Percentiles rank a stretch among this genome's conserved stretches.
phyloP scores from a whole-genome alignment of 371 early-diverging fungal species.

The Mucor velutinosus region DNA sequence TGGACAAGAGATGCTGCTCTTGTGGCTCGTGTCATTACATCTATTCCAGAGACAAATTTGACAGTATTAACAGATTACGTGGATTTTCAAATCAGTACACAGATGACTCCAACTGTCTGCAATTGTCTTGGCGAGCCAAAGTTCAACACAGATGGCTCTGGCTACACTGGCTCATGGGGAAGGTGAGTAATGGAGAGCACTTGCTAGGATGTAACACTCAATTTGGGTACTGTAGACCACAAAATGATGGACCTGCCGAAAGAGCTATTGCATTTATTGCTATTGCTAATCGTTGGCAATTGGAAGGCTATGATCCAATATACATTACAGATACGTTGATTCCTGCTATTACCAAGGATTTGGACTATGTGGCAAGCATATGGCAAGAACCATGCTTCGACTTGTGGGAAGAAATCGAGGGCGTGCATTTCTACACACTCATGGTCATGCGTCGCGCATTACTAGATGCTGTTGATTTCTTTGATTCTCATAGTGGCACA shows the following conservation, averaged over 20 bases:
- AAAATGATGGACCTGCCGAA: constrained; percentile 85
- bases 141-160: constrained; percentile 64
- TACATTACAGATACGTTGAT: constrained; percentile 3
- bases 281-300: constrained; percentile 42
- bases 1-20: constrained; percentile 81
- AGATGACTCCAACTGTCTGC: constrained; percentile 27
- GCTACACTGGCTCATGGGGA: constrained; percentile 65
- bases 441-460: constrained; percentile 69
- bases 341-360: constrained; percentile 42
- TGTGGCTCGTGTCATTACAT: constrained; percentile 49
- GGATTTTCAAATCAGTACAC: constrained; percentile 34
- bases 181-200: constrained; percentile 14
- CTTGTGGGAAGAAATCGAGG: constrained; percentile 64
- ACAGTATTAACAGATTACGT: constrained; percentile 37
- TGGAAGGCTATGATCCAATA: background rate
- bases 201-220: background rate
- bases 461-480: constrained; percentile 48
- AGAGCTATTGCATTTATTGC: constrained; percentile 58
- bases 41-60: constrained; percentile 17
- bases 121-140: constrained; percentile 78
- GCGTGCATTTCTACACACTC: constrained; percentile 70
- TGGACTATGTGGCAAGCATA: constrained; percentile 61
- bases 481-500: constrained; percentile 36
- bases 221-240: constrained; percentile 52
- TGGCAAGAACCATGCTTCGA: constrained; percentile 54